Base-by-base conservation (phyloP, 2,329 filamentous ascomycete species). In the Penicillium expansum region DNA sequence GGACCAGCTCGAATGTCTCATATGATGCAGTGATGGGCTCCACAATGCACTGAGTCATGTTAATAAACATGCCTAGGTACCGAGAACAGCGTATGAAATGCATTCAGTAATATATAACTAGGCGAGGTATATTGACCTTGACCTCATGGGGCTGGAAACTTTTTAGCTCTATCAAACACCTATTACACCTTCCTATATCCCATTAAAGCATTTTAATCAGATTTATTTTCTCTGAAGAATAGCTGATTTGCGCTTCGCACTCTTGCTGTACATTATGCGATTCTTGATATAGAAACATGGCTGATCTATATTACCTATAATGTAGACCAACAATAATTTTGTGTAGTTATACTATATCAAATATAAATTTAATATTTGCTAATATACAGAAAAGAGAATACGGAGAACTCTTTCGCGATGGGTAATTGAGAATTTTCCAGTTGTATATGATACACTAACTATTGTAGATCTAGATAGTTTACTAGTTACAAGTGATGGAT, bases 1-100 rank as follows among this genome's bases (percentile, higher is more conserved):
- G 45, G 52, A 55, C 47, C 45, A 50, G 20, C 47, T 37, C 18
- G n/a, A 51, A 51, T 32, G 22, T 37, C 14, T 24, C 14, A 44
- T 24, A 10, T 10, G 29, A 51, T 37, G 10, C 10, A 30, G 20
- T 13, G 8, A n/a, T 20, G 5, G 11, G 11, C 18, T 37, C 7
- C 29, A 2, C 10, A 18, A 52, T 43, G n/a, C 2, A 29, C 7
- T 18, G 9, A 16, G n/a, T 29, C 10, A 24, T 48, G 18, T 29
- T 30, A 3, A 39, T 27, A 7, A 18, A 32, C 5, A 11, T 11
- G 0, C 4, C 6, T 32, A 20, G 14, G 8, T 22, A 16, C 10
- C 2, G 9, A 20, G 6, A 32, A 48, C 20, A 48, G 22, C 4
- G 22, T 14, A 14, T 14, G 18, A 10, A 14, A n/a, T 14, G 10